Conservation (phyloP, 495 filamentous ascomycete genomes). For the Aspergillus bertholletiae region DNA sequence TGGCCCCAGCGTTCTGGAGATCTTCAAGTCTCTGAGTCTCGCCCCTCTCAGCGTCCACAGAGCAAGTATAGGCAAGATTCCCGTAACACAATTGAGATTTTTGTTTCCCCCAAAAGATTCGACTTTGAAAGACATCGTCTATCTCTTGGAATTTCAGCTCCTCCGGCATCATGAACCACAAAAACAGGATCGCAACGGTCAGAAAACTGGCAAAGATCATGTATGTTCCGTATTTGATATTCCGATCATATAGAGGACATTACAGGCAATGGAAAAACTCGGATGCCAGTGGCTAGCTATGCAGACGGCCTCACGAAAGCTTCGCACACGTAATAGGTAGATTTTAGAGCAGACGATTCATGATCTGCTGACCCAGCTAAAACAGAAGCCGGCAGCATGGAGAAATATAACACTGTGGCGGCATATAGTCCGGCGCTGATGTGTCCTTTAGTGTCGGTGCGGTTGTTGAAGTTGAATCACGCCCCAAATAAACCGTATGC, state of each 20-base stretch:
- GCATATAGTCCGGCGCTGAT: conserved; percentile 38
- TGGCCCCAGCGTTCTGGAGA: neutral
- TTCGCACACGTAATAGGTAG: conserved; percentile 38
- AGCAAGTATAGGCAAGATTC: too few species aligned
- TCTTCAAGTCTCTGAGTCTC: neutral
- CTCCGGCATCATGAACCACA: conserved; percentile 43
- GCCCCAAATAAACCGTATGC: conserved; percentile 66
- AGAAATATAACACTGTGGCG: conserved; percentile 64
- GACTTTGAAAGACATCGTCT: neutral
- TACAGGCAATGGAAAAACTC: conserved; percentile 13
- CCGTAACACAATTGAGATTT: neutral
- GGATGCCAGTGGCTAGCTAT: conserved; percentile 20
- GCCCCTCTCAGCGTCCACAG: neutral
- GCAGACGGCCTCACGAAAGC: conserved; percentile 43
- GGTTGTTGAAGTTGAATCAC: conserved; percentile 45
- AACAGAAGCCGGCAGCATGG: conserved; percentile 62
- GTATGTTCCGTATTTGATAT: conserved; percentile 42
- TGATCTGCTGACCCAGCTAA: conserved; percentile 59
- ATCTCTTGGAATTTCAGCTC: neutral
- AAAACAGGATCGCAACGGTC: conserved; percentile 41
- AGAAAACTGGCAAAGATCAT: conserved; percentile 28
- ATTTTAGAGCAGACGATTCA: conserved; percentile 52
- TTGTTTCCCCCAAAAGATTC: neutral
- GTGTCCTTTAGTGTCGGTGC: conserved; percentile 24
- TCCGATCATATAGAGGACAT: conserved; percentile 28